phyloP scores from a whole-genome alignment of 441 rosid genomes.

The Metrosideros polymorpha region DNA sequence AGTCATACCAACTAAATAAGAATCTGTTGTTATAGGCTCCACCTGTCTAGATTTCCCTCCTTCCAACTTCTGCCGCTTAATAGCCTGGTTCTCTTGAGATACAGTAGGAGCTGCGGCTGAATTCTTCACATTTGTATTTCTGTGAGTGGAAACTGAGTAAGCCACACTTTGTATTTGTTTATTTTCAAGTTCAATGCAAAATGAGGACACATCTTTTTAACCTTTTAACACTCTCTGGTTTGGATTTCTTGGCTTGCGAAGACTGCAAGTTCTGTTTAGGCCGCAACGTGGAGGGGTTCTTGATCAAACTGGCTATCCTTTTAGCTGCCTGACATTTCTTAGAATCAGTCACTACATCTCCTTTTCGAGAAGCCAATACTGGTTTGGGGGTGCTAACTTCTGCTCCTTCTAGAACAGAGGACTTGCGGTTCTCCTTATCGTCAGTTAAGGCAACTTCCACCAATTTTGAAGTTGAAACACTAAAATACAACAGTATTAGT shows the following conservation, averaged over 20 bases:
- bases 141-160: conserved; percentile 4
- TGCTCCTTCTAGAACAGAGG: conserved; percentile 10
- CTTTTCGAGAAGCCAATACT: conserved; percentile 21
- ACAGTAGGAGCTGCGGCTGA: conserved; percentile 35
- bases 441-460: conserved; percentile 7
- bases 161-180: neutral
- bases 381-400: conserved; percentile 64
- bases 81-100: conserved; percentile 85
- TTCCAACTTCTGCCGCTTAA: conserved; percentile 92
- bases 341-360: conserved; percentile 25
- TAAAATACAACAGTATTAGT: neutral
- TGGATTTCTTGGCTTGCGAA: conserved; percentile 38
- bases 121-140: conserved; percentile 25
- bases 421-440: conserved; percentile 28
- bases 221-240: conserved; percentile 35
- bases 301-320: conserved; percentile 41
- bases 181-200: neutral
- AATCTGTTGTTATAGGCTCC: neutral
- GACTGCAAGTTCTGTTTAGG: conserved; percentile 40
- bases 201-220: neutral
- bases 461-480: conserved; percentile 4
- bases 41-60: conserved; percentile 92
- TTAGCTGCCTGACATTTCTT: conserved; percentile 61
- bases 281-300: conserved; percentile 52
- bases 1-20: neutral